Evolutionary conservation across 352 stramenopile genomes (phyloP), one percentile per base, ranked within the genome.

Genomic region (Phytophthora pistaciae): DNA sequence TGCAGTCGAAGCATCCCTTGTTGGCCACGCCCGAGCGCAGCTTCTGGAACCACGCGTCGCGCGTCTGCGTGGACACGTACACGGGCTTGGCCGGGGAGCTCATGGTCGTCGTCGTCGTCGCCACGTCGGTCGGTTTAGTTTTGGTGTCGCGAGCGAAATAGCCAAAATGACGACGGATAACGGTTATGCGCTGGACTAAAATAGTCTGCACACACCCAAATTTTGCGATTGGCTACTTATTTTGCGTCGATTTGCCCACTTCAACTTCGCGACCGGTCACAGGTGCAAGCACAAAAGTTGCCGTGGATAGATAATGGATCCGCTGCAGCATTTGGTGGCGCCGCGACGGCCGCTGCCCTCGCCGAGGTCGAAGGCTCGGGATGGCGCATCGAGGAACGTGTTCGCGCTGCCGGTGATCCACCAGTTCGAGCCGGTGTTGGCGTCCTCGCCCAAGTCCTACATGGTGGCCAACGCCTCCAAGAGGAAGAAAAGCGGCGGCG

Each of bases 1-100:
- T 96, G 83, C 97, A 99, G 84, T 99, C 97, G 76, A 99, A 99
- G 81, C 97, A 99, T 63, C 88, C 76, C 64, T 97, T 97, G 68
- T 97, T 97, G 55, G 90, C 90, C 21, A 81, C 80, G 20, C 75
- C 73, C 60, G 80, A 79, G 62, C 91, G 89, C 58, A 96, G 74
- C 72, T 92, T 94, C 53, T 96, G 90, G 79, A 97, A 97, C 77
- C 84, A 97, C 54, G 88, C 84, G 77, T 97, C 88, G 56, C 90
- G 88, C 53, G 91, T 77, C 49, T 85, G 74, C 13, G 86, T 87
- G 1, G 84, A 83, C 66, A 95, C 88, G 68, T 93, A 96, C 72
- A 82, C 74, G 44, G 86, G 74, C 74, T 92, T 95, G 6, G 27
- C 78, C 9, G 62, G 33, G 27, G 60, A 56, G 63, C 71, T 85